A percentile compares a stretch with the other conserved stretches of the same genome.
phyloP scores from a whole-genome alignment of 257 asterid genomes.

The Solanum pennellii region DNA sequence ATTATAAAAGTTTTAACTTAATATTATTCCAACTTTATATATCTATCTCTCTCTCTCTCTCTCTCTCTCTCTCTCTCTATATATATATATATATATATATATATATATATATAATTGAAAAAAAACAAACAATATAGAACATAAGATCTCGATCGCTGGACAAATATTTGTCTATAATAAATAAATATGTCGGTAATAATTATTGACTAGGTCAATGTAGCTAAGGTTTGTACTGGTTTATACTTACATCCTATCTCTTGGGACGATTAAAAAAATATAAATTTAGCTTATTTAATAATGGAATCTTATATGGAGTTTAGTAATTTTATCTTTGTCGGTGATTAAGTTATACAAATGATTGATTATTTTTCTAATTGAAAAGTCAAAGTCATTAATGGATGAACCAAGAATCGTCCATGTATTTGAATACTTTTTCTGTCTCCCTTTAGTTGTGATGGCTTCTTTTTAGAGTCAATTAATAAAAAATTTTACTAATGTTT shows the following conservation, averaged over 20 bases:
- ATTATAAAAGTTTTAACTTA: too few relatives aligned
- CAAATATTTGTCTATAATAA: background rate
- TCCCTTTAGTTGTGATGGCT: too few relatives aligned
- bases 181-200: background rate
- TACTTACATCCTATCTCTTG: background rate
- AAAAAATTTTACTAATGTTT: accelerated
- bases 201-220: background rate
- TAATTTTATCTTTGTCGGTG: background rate
- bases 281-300: background rate
- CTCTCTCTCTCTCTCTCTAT: too few relatives aligned
- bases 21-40: too few relatives aligned
- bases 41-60: too few relatives aligned
- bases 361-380: background rate
- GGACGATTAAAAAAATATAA: background rate
- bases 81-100: too few relatives aligned
- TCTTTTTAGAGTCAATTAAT: too few relatives aligned
- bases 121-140: too few relatives aligned
- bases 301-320: background rate
- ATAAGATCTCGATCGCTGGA: background rate
- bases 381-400: background rate
- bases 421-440: too few relatives aligned
- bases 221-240: background rate
- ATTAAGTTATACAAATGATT: background rate
- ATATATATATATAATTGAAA: too few relatives aligned
- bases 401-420: too few relatives aligned